Percentiles rank a stretch among this genome's conserved stretches.
Evolutionary conservation across 1,284 basidiomycete species (phyloP).

Genomic region (Pseudozyma tsukubaensis): DNA sequence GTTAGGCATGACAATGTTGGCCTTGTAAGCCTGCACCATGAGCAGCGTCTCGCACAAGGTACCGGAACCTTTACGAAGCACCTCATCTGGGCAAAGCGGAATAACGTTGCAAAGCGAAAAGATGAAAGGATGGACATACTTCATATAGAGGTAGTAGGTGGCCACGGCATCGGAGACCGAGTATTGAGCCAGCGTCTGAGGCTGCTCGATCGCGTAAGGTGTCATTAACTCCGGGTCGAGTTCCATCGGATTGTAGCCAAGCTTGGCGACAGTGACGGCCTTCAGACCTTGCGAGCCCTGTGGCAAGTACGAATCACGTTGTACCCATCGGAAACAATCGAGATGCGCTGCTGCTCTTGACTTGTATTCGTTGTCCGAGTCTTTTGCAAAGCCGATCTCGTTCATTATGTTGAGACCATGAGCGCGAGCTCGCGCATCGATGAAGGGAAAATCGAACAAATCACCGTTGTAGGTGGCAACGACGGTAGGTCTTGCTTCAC

Average conservation of each 20-base stretch:
- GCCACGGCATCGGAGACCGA: slow-evolving; percentile 99
- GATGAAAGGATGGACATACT: slow-evolving; percentile 99
- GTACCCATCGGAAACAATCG: slow-evolving; percentile 99
- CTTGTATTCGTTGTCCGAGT: slow-evolving; percentile 95
- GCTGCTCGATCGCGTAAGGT: slow-evolving; percentile 97
- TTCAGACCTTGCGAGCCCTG: slow-evolving; percentile 99
- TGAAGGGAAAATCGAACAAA: slow-evolving; percentile 98
- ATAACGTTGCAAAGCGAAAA: slow-evolving; percentile 99
- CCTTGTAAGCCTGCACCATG: slow-evolving; percentile 97
- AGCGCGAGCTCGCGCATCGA: slow-evolving; percentile 84
- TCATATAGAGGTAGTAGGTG: slow-evolving; percentile 99
- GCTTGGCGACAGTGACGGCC: slow-evolving; percentile 94
- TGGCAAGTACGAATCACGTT: slow-evolving; percentile 98
- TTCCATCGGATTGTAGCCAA: slow-evolving; percentile 97
- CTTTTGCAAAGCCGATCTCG: slow-evolving; percentile 91
- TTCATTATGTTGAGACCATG: slow-evolving; percentile 97
- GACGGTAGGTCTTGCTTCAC: slow-evolving; percentile 91
- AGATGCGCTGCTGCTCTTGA: slow-evolving; percentile 93
- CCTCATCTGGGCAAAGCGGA: slow-evolving; percentile 95
- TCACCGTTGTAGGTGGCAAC: slow-evolving; percentile 99
- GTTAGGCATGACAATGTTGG: slow-evolving; percentile 96
- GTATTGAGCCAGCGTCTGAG: slow-evolving; percentile 93
- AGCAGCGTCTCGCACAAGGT: slow-evolving; percentile 97
- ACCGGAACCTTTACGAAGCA: slow-evolving; percentile 93
- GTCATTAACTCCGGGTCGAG: slow-evolving; percentile 99